Evolutionary conservation across 441 rosid genomes (phyloP).

Genomic region (Euphorbia neoarborescens): DNA sequence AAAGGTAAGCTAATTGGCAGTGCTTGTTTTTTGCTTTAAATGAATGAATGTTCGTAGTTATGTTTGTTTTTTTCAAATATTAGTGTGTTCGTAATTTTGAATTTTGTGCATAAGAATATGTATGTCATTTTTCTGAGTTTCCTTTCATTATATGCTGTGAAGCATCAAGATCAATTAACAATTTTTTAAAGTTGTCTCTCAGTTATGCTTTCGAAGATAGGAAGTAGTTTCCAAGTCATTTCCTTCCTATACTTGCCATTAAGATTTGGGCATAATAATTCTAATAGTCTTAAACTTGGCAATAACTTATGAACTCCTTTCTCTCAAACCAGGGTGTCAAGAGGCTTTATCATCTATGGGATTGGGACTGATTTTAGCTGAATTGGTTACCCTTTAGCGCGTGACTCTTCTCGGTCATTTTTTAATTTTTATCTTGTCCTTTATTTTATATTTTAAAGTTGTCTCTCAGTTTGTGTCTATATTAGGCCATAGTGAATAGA

Average conservation of each 20-base stretch:
- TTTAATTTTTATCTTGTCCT: constrained; percentile 51
- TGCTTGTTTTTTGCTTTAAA: background rate
- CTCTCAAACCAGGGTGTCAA: constrained; percentile 82
- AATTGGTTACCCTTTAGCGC: constrained; percentile 71
- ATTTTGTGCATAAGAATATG: background rate
- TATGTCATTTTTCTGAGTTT: constrained; percentile 10
- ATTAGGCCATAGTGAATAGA: background rate
- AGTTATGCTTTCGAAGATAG: constrained; percentile 40
- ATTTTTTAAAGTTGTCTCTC: constrained; percentile 18
- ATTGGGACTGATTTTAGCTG: constrained; percentile 93
- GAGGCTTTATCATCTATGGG: constrained; percentile 90
- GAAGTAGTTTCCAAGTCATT: constrained; percentile 41
- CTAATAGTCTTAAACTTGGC: constrained; percentile 31
- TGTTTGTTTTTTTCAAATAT: no score
- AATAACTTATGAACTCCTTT: constrained; percentile 68
- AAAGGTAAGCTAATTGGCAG: constrained; percentile 33
- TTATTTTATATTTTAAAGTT: no score
- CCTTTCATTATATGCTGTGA: constrained; percentile 3
- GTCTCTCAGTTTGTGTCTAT: background rate
- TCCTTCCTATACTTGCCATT: constrained; percentile 46
- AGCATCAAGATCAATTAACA: constrained; percentile 10
- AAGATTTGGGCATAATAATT: constrained; percentile 42
- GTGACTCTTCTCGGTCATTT: constrained; percentile 88
- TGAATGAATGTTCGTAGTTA: background rate
- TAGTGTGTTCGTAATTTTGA: no score